Evolutionary conservation across 768 basidiomycete species (phyloP), one percentile per base, ranked within the genome.

Genomic region (Lyophyllum atratum): DNA sequence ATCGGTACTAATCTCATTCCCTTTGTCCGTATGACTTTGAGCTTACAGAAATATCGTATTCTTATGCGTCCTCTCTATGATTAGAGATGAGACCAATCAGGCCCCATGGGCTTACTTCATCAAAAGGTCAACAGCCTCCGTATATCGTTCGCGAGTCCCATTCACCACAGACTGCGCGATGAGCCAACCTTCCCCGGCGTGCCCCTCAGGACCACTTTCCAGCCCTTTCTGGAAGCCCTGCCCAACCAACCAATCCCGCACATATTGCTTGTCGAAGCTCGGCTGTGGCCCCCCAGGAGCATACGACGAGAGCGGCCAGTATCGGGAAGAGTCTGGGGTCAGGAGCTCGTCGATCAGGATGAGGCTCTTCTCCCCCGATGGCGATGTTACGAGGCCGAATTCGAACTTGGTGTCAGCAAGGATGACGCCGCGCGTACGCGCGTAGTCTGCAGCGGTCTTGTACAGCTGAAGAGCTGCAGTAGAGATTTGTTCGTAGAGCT

Each of bases 401-500:
- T 98, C 97, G 72, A 98, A 98, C 71, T 99, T 99, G 39, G 95
- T 98, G 72, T 99, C 96, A 22, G 95, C 97, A 43, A 99, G 86
- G 65, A 98, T 97, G 55, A 98, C 79, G 17, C 93, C 95, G 4
- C 85, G 82, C 6, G 82, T 78, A 25, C 77, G 74, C 9, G 93
- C 92, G 65, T 93, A 84, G 25, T 77, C 82, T 0, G 92, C 85
- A 2, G 95, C 95, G 39, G 84, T 79, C 39, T 76, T 78, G 76
- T 93, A 94, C 1, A 94, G 74, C 56, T 79, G 73, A 5, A 95
- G 63, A 1, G 92, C 81, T 1, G 78, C 76, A 15, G 68, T 58
- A n/a, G 88, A 85, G 49, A 95, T 76, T 48, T 79, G 72, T 17
- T 77, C 70, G 61, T 82, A 92, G 19, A 92, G 76, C 7, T 84